Percentiles rank a stretch among this genome's conserved stretches.
These are phyloP conservation scores for Pyrenophora graminea DNA, from an alignment of 2,329 filamentous ascomycete genomes.

Conservation along the genomic window DNA sequence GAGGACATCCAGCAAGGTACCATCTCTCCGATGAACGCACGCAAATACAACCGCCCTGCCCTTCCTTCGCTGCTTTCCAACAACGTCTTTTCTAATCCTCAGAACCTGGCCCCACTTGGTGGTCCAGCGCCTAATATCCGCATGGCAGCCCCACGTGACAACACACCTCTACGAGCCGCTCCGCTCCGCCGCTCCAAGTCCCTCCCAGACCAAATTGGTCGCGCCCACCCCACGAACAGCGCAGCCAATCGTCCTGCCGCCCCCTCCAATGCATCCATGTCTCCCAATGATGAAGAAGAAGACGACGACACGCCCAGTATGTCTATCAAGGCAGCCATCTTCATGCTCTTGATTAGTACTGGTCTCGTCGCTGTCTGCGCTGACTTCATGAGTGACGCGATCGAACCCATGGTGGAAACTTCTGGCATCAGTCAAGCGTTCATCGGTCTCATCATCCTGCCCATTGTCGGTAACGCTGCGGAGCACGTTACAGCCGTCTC, in stretches of 20 bases:
- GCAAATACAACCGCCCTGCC: constrained; percentile 58
- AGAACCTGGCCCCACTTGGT: constrained; percentile 38
- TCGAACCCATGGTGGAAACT: constrained; percentile 66
- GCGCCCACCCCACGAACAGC: constrained; percentile 23
- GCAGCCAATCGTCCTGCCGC: constrained; percentile 24
- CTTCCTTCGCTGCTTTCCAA: constrained; percentile 70
- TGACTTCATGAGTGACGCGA: constrained; percentile 76
- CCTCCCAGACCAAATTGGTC: constrained; percentile 44
- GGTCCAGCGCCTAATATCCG: constrained; percentile 38
- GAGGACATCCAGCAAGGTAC: constrained; percentile 39
- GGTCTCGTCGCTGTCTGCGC: constrained; percentile 64
- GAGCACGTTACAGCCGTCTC: constrained; percentile 82
- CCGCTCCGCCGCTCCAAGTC: constrained; percentile 43
- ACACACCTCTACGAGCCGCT: constrained; percentile 4
- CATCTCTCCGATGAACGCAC: constrained; percentile 54
- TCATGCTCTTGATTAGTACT: constrained; percentile 60
- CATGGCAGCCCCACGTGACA: constrained; percentile 35
- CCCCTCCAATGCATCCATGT: constrained; percentile 25
- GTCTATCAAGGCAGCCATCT: constrained; percentile 61
- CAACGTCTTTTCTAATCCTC: constrained; percentile 65
- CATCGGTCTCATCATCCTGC: constrained; percentile 77
- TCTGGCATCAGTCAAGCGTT: constrained; percentile 71
- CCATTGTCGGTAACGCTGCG: constrained; percentile 82
- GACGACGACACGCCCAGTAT: constrained; percentile 49
- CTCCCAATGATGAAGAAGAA: constrained; percentile 26